Base-by-base conservation (phyloP, 371 early-diverging fungal species). In the Dichotomocladium elegans region DNA sequence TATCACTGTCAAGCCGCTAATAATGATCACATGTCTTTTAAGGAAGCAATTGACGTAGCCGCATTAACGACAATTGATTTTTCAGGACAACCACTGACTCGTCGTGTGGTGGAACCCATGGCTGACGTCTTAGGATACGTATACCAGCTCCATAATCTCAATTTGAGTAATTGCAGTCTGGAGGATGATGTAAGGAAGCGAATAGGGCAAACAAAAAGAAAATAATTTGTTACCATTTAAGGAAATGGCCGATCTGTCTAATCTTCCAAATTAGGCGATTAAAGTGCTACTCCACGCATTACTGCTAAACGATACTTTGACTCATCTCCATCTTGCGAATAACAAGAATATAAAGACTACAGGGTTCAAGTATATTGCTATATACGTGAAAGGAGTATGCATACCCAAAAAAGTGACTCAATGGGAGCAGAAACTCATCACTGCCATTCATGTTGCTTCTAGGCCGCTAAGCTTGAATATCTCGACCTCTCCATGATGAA, bases 351-450 rank as follows among this genome's bases (percentile, higher is more conserved):
- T 88, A 24, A 79, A 76, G 19, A 51, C 64, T 0, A 54, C 57
- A 15, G 88, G 83, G 3, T 77, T 84, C 60, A 85, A 84, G 45
- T 88, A 86, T 58, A 69, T 86, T 53, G 80, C 85, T 0, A 72
- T 86, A 14, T 86, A 78, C 61, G 68, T 83, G 9, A 83, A 83
- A 67, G 83, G 78, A 66, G 88, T 79, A 77, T 33, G 63, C 51
- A 27, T 26, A 11, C 1, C 4, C 11, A 28, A 12, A 25, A 26
- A 25, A 5, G 14, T 27, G 6, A 28, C 21, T 27, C 22, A 15
- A 42, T 28, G 22, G 17, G 22, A 17, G 45, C 10, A 43, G 37
- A 15, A 31, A 4, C 28, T 41, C 6, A 8, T 3, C 1, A 37
- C 6, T 35, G 33, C 24, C 24, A 10, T 6, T 24, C 10, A 17